phyloP scores from a whole-genome alignment of 345 rosid genomes.

The Moricandia arvensis region DNA sequence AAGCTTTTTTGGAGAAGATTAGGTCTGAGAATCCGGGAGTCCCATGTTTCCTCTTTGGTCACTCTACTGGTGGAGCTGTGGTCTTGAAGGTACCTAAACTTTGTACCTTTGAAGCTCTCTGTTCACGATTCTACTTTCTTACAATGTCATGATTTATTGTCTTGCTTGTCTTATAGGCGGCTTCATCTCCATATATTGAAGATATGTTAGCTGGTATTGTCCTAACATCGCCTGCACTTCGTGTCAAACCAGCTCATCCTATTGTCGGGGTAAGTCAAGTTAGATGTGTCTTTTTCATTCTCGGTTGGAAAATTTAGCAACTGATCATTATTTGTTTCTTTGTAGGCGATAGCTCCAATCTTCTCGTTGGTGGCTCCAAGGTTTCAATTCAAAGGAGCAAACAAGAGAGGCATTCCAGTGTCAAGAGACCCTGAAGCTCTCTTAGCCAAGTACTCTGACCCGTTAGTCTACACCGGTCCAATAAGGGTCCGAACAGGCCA shows the following conservation, averaged over 20 bases:
- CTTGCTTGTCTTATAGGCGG: slow-evolving; percentile 51
- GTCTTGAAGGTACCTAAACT: slow-evolving; percentile 71
- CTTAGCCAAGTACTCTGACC: slow-evolving; percentile 84
- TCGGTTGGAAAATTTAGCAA: not conserved
- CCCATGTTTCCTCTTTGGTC: slow-evolving; percentile 97
- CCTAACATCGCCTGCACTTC: slow-evolving; percentile 90
- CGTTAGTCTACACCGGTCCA: slow-evolving; percentile 96
- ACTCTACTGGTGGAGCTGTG: slow-evolving; percentile 97
- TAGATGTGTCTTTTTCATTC: not conserved
- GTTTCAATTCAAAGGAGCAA: slow-evolving; percentile 95
- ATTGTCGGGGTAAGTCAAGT: slow-evolving; percentile 71
- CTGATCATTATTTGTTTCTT: not conserved
- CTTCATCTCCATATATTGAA: slow-evolving; percentile 54
- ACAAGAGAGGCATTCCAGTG: slow-evolving; percentile 96
- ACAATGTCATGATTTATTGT: not conserved
- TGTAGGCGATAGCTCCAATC: slow-evolving; percentile 89
- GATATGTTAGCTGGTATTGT: slow-evolving; percentile 79
- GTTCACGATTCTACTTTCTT: not conserved
- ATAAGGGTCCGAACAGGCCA: slow-evolving; percentile 95
- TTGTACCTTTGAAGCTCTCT: not conserved
- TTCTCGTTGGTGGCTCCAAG: slow-evolving; percentile 79
- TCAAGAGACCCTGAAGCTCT: slow-evolving; percentile 93
- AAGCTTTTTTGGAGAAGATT: slow-evolving; percentile 79
- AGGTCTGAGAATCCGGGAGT: slow-evolving; percentile 73
- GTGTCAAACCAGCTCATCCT: slow-evolving; percentile 94